phyloP scores from a whole-genome alignment of 2,329 filamentous ascomycete genomes.

The Aureobasidium pullulans region DNA sequence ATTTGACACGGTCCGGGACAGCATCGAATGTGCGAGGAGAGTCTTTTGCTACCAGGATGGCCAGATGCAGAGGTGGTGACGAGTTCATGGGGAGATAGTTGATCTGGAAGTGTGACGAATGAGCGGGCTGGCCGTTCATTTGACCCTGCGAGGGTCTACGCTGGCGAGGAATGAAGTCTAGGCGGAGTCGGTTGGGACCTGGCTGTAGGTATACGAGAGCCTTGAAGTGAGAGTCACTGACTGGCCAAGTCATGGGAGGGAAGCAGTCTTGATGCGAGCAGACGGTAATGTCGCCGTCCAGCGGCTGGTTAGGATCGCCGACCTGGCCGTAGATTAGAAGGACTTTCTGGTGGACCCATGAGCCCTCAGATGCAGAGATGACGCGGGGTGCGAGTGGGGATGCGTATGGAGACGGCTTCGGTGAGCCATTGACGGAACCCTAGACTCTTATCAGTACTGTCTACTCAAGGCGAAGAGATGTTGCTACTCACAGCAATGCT shows the following conservation, averaged over 20 bases:
- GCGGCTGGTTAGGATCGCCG: conserved; percentile 60
- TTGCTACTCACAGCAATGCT: conserved; percentile 42
- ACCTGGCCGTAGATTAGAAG: conserved; percentile 75
- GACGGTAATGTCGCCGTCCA: conserved; percentile 75
- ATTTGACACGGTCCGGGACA: conserved; percentile 63
- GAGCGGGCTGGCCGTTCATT: conserved; percentile 67
- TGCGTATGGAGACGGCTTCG: conserved; percentile 35
- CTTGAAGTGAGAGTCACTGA: conserved; percentile 85
- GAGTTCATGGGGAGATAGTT: conserved; percentile 78
- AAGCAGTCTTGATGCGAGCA: conserved; percentile 79
- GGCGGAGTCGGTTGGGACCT: conserved; percentile 77
- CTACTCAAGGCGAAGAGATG: background rate
- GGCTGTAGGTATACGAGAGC: conserved; percentile 83
- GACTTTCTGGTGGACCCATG: conserved; percentile 90
- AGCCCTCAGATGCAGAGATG: conserved; percentile 69
- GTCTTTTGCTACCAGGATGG: conserved; percentile 80
- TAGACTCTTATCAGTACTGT: conserved; percentile 13
- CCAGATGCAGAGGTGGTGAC: conserved; percentile 78
- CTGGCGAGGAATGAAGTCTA: conserved; percentile 58
- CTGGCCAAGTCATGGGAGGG: conserved; percentile 77
- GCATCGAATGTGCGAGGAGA: conserved; percentile 82
- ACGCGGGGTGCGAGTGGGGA: conserved; percentile 78
- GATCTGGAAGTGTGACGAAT: conserved; percentile 72
- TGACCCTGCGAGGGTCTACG: conserved; percentile 27
- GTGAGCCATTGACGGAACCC: conserved; percentile 38